Evolutionary conservation across 1,139 yeast species (phyloP), one percentile per base, ranked within the genome.

Genomic region (Zygosaccharomyces sapae): DNA sequence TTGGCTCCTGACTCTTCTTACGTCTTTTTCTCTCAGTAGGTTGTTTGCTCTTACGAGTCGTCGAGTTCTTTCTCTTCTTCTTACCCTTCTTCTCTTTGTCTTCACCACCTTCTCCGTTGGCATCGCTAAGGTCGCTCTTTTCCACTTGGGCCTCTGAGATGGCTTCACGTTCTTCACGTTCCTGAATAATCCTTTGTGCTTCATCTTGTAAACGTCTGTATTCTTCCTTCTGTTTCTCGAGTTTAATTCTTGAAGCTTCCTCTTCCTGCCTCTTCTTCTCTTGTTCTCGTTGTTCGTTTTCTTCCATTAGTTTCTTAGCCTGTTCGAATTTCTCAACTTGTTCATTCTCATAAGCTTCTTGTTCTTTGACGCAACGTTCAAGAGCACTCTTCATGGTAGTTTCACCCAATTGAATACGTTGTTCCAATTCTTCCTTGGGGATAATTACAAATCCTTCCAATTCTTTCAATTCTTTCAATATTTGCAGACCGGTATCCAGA

Each of bases 351-450:
- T 76, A 83, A 47, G 77, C 83, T 54, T 75, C 74, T 56, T 95
- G 96, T 56, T 86, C 94, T 24, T 75, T 80, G 45, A 85, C 71
- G 27, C 84, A 81, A 49, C 83, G 77, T 55, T 78, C 85, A 52
- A 92, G 74, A 61, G 90, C 84, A 50, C 78, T 80, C 53, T 79
- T 73, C 62, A 90, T 74, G 0, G 96, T 86, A 48, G 81, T 80
- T 36, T 81, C 75, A 59, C 96, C 97, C 76, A 88, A 79, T 55
- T 79, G 79, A 13, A 94, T 94, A 69, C 97, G 82, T 51, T 88
- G 84, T 60, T 81, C 83, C 57, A 94, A 73, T 53, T 90, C 97
- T 19, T 80, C 79, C 39, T 55, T 41, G 80, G 78, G 94, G 83
- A 68, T 81, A 84, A 48, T 96, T 90, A 19, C 94, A 80, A 58